Evolutionary conservation across 495 filamentous ascomycete species (phyloP).

Genomic region (Penicillium fimorum): DNA sequence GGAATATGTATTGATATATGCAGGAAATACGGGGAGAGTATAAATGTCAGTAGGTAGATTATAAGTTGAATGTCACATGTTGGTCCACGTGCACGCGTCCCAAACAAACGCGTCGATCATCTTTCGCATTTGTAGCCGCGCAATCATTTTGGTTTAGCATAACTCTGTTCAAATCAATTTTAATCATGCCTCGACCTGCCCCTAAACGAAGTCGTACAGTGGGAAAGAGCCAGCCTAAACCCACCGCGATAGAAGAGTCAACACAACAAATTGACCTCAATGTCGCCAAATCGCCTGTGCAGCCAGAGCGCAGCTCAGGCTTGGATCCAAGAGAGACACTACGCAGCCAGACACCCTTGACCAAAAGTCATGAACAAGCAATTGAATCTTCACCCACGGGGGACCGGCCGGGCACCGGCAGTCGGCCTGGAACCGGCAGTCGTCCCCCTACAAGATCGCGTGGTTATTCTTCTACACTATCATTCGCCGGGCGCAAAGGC

Average conservation of each 20-base stretch:
- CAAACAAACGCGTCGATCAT: conserved; percentile 21
- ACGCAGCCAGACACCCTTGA: conserved; percentile 37
- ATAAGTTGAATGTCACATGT: conserved; percentile 7
- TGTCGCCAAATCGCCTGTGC: conserved; percentile 12
- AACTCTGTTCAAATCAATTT: neutral
- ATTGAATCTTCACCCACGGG: conserved; percentile 43
- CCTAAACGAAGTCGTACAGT: conserved; percentile 37
- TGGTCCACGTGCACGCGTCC: conserved; percentile 23
- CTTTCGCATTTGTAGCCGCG: neutral
- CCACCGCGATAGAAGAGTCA: conserved; percentile 7
- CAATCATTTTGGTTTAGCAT: neutral
- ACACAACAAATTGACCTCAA: conserved; percentile 12
- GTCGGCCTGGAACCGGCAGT: conserved; percentile 41
- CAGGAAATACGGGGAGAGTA: neutral
- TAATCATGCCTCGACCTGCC: conserved; percentile 44
- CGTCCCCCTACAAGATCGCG: conserved; percentile 45
- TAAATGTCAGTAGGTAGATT: neutral
- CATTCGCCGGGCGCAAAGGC: conserved; percentile 43
- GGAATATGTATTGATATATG: neutral
- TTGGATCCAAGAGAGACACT: conserved; percentile 26
- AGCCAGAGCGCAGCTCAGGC: conserved; percentile 17
- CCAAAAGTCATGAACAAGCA: conserved; percentile 36
- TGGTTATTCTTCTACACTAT: conserved; percentile 49
- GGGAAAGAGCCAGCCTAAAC: conserved; percentile 19
- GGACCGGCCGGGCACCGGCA: conserved; percentile 36